Base-by-base conservation (phyloP, 2,329 filamentous ascomycete genomes). In the Aspergillus amoenus region DNA sequence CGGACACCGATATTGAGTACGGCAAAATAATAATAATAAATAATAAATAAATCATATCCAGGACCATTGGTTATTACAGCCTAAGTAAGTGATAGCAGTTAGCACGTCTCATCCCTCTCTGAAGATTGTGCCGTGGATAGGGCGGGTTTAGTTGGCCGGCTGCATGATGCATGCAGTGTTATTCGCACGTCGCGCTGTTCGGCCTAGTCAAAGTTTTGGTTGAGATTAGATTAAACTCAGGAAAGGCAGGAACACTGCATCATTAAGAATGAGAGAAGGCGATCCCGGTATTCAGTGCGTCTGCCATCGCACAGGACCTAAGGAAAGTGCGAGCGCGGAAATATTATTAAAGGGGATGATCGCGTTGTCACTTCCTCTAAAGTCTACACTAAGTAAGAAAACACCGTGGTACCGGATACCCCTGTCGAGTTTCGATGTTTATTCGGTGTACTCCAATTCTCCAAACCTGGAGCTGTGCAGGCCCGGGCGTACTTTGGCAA, bases 141-240 rank as follows among this genome's bases (percentile, higher is more conserved):
- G 27, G 27, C 44, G 39, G 37, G 7, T 39, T 3, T 6, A 40
- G 34, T 34, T 45, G 22, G 39, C n/a, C 34, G 32, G 21, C 51
- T 55, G 58, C 52, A 58, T 24, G 11, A 55, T 58, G 55, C 58
- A 59, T 53, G 58, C 42, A 51, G 43, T 48, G 49, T 27, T 17
- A 34, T 57, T 54, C 54, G 53, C 45, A 48, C 53, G 40, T 34
- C 37, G 27, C 27, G 11, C 41, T 42, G 22, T 39, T 52, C 45
- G 13, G 34, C 12, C 24, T 13, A 34, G 21, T 42, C 27, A 42
- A 18, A 13, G 22, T 43, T 32, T 47, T 22, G 27, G 22, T 52
- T 41, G 32, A 56, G 53, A 56, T 56, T 48, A 45, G 52, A 56
- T 56, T 59, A 59, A 44, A 42, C 52, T 43, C 22, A 39, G 22